These are phyloP conservation scores for Starmerella floricola DNA, from an alignment of 805 yeast genomes.

Conservation along the genomic window DNA sequence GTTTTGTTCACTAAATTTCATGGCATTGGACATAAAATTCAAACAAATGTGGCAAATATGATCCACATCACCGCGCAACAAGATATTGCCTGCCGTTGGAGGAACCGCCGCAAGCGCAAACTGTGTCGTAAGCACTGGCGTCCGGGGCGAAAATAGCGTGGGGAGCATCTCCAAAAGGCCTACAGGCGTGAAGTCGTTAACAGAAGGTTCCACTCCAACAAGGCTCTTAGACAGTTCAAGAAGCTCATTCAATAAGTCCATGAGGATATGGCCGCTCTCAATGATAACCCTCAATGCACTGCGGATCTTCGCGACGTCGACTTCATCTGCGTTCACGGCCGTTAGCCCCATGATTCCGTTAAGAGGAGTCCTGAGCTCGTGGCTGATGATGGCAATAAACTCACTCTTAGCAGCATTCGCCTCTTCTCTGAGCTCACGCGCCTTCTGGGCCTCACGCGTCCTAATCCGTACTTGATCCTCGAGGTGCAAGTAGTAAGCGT, in stretches of 20 bases:
- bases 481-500: conserved; percentile 68
- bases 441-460: conserved; percentile 68
- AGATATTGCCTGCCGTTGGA: conserved; percentile 36
- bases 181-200: conserved; percentile 58
- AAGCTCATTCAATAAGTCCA: conserved; percentile 82
- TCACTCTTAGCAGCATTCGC: conserved; percentile 95
- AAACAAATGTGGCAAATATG: conserved; percentile 81
- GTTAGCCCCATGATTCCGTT: conserved; percentile 97
- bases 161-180: conserved; percentile 74
- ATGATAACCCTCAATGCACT: conserved; percentile 69
- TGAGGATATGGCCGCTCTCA: conserved; percentile 79
- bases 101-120: conserved; percentile 55
- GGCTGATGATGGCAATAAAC: conserved; percentile 84
- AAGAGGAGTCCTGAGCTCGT: conserved; percentile 86
- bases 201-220: conserved; percentile 71
- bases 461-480: conserved; percentile 83
- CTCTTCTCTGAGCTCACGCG: conserved; percentile 35
- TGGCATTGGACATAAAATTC: conserved; percentile 82
- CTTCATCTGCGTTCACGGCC: conserved; percentile 82
- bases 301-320: conserved; percentile 52
- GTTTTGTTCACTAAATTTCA: conserved; percentile 74
- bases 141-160: conserved; percentile 53
- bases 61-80: conserved; percentile 69
- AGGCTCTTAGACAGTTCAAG: conserved; percentile 85
- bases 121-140: conserved; percentile 54